These are phyloP conservation scores for Leccinum variicolor DNA, from an alignment of 768 basidiomycete species.

Conservation along the genomic window DNA sequence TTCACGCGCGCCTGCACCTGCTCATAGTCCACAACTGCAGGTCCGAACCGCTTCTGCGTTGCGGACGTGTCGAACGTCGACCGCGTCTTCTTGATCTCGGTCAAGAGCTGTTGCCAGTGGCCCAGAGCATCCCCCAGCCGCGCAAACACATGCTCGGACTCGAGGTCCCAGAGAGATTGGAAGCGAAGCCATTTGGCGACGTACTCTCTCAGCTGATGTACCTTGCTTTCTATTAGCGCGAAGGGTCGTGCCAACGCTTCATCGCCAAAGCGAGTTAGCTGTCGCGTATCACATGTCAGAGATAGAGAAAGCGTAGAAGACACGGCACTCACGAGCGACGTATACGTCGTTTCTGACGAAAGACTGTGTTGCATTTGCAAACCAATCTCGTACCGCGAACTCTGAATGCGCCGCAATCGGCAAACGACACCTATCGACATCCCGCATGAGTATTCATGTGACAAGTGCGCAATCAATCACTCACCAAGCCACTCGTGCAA, in stretches of 20 bases:
- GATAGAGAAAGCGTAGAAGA: not conserved
- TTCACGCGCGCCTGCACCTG: conserved; percentile 97
- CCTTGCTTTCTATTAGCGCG: conserved; percentile 80
- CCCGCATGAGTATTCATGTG: not conserved
- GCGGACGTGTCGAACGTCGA: conserved; percentile 97
- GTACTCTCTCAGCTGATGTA: conserved; percentile 84
- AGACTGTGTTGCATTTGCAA: conserved; percentile 78
- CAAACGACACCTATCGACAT: conserved; percentile 71
- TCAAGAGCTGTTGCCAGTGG: conserved; percentile 93
- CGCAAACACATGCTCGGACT: conserved; percentile 94
- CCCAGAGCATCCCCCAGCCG: conserved; percentile 91
- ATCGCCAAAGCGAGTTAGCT: conserved; percentile 77
- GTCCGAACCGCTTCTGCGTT: conserved; percentile 87
- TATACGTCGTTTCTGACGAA: conserved; percentile 72
- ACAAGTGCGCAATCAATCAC: conserved; percentile 5
- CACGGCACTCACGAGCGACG: conserved; percentile 49
- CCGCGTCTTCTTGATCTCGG: conserved; percentile 95
- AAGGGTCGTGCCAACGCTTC: conserved; percentile 79
- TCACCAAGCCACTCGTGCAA: conserved; percentile 86
- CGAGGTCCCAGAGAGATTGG: conserved; percentile 98
- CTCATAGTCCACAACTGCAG: conserved; percentile 95
- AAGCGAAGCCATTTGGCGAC: conserved; percentile 98
- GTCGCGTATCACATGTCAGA: conserved; percentile 7
- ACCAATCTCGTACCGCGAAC: conserved; percentile 95
- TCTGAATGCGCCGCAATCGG: conserved; percentile 81